Evolutionary conservation across 2,329 filamentous ascomycete species (phyloP).

Genomic region (Ophioceras dolichostomum): DNA sequence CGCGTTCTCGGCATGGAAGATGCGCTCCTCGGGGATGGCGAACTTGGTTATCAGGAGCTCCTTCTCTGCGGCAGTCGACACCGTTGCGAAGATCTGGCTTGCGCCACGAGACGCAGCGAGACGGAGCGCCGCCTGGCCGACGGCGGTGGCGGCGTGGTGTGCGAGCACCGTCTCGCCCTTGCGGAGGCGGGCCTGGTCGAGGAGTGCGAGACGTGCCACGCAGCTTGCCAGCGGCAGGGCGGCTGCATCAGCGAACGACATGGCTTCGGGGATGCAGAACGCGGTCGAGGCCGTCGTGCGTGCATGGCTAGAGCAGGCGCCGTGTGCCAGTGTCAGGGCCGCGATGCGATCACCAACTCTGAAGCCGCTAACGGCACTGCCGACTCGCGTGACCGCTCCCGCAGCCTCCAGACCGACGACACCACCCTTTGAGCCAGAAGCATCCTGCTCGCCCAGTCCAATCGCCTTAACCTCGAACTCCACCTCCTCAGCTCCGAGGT

Average conservation of each 20-base stretch:
- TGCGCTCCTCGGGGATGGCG: conserved; percentile 14
- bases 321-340: conserved; percentile 4
- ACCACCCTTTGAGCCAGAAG: too few relatives aligned
- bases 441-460: too few relatives aligned
- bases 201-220: conserved; percentile 13
- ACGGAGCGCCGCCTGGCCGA: conserved; percentile 11
- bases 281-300: conserved; percentile 1
- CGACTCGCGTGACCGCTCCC: conserved; percentile 5
- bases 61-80: conserved; percentile 15
- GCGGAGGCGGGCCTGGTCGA: conserved; percentile 9
- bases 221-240: conserved; percentile 13
- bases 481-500: conserved; percentile 8
- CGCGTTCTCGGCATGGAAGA: conserved; percentile 15
- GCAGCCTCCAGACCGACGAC: conserved; percentile 11
- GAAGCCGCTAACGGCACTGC: conserved; percentile 8
- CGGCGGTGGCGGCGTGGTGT: conserved; percentile 25
- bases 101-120: conserved; percentile 6
- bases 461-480: conserved; percentile 14
- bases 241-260: conserved; percentile 16
- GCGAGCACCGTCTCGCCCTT: conserved; percentile 21
- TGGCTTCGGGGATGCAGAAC: conserved; percentile 13
- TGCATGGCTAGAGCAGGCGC: conserved; percentile 3
- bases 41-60: conserved; percentile 13
- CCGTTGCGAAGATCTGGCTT: conserved; percentile 16
- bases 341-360: conserved; percentile 17